Evolutionary conservation across 495 filamentous ascomycete genomes (phyloP).

Genomic region (Trichoderma gamsii): DNA sequence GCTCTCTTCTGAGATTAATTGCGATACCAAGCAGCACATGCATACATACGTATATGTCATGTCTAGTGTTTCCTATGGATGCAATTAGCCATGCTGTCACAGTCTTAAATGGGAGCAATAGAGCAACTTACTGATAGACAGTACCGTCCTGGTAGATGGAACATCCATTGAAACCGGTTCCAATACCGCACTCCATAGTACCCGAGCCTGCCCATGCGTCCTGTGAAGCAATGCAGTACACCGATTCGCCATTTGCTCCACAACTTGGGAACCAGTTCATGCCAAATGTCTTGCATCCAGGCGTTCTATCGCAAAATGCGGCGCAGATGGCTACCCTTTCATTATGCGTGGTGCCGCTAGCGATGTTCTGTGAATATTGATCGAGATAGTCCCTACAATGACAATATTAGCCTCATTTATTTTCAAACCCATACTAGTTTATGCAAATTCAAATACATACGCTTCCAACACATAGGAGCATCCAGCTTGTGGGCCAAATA

Average conservation of each 20-base stretch:
- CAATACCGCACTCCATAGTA: slow-evolving; percentile 2
- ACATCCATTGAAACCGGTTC: background rate
- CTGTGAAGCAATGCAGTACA: slow-evolving; percentile 7
- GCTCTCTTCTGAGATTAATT: no score
- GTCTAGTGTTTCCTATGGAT: background rate
- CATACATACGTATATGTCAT: background rate
- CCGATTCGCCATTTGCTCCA: slow-evolving; percentile 1
- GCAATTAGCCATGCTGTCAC: background rate
- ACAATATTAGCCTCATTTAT: background rate
- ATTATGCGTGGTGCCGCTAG: background rate
- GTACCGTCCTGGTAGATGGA: slow-evolving; percentile 9
- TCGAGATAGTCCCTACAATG: background rate
- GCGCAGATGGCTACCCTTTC: background rate
- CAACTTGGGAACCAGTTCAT: slow-evolving; percentile 9
- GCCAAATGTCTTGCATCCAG: background rate
- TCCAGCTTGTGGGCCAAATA: background rate
- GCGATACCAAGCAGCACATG: no score
- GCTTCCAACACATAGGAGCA: background rate
- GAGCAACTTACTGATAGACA: background rate
- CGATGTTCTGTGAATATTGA: background rate
- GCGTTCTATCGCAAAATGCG: background rate
- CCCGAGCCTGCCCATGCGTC: background rate
- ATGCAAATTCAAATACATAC: background rate
- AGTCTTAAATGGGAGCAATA: background rate
- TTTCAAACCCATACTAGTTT: background rate